These are phyloP conservation scores for Hypoxylon subgilvum DNA, from an alignment of 495 filamentous ascomycete genomes.

Conservation along the genomic window DNA sequence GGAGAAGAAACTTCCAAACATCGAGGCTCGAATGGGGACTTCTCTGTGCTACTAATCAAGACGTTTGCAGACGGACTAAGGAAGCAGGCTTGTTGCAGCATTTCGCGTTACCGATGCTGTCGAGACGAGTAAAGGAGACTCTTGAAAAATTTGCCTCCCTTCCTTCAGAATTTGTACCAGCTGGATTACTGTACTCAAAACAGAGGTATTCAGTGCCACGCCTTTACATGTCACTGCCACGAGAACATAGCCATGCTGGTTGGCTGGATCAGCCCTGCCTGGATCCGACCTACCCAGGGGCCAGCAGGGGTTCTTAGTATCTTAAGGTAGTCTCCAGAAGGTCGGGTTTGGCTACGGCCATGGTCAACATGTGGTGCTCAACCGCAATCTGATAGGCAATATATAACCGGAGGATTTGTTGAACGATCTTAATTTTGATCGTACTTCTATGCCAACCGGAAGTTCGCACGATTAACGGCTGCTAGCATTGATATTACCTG, in stretches of 20 bases:
- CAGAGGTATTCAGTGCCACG: background rate
- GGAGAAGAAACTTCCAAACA: too few species aligned
- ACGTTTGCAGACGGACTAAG: too few species aligned
- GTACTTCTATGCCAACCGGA: background rate
- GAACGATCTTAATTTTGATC: conserved; percentile 16
- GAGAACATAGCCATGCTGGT: conserved; percentile 4
- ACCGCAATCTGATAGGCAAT: conserved; percentile 13
- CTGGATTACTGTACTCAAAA: conserved; percentile 13
- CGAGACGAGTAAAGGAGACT: too few species aligned
- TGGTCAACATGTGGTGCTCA: background rate
- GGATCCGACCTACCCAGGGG: conserved; percentile 11
- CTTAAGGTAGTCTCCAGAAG: conserved; percentile 3
- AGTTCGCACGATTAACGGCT: conserved; percentile 7
- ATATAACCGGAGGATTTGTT: conserved; percentile 17
- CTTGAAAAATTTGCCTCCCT: too few species aligned
- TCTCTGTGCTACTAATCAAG: too few species aligned
- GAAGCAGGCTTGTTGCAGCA: too few species aligned
- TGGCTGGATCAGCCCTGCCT: conserved; percentile 6
- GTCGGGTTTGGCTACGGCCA: conserved; percentile 1
- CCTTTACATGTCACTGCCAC: background rate
- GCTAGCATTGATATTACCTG: conserved; percentile 18
- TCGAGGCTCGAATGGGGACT: too few species aligned
- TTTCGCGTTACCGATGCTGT: too few species aligned
- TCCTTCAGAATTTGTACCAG: background rate
- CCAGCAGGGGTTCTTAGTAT: conserved; percentile 14